Conservation (phyloP, 208 protist species). For the Trichomonas gallinae region DNA sequence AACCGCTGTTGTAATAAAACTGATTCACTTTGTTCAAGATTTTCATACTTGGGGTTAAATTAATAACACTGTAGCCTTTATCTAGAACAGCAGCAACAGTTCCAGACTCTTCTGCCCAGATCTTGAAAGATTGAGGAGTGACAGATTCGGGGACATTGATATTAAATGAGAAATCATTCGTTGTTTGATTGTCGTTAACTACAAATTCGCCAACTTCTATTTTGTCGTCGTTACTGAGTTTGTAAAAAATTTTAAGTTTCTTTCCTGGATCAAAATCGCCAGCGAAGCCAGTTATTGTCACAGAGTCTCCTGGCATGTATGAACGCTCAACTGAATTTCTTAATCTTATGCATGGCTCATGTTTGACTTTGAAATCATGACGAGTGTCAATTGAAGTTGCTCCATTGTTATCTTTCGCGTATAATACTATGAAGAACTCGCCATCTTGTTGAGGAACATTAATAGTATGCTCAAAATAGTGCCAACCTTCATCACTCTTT, state of each 20-base stretch:
- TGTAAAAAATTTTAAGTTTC: neutral
- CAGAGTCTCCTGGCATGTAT: neutral
- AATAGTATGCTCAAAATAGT: neutral
- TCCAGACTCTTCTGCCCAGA: neutral
- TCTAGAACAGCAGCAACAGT: neutral
- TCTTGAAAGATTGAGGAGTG: neutral
- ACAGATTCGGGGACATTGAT: neutral
- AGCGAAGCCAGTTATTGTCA: neutral
- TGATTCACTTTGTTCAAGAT: neutral
- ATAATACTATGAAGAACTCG: neutral
- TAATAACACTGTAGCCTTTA: neutral
- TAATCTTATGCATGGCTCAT: neutral
- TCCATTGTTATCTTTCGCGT: neutral
- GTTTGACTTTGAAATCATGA: neutral
- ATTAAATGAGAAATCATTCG: neutral
- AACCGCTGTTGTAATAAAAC: neutral
- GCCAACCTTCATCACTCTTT: no score
- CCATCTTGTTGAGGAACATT: neutral
- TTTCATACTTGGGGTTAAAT: neutral
- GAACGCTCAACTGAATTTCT: neutral
- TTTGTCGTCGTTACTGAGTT: neutral
- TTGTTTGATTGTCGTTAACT: neutral
- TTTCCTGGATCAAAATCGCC: neutral
- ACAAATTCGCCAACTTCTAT: neutral
- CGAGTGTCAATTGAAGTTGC: neutral